Base-by-base conservation (phyloP, 495 filamentous ascomycete genomes). In the Neurospora sp. region DNA sequence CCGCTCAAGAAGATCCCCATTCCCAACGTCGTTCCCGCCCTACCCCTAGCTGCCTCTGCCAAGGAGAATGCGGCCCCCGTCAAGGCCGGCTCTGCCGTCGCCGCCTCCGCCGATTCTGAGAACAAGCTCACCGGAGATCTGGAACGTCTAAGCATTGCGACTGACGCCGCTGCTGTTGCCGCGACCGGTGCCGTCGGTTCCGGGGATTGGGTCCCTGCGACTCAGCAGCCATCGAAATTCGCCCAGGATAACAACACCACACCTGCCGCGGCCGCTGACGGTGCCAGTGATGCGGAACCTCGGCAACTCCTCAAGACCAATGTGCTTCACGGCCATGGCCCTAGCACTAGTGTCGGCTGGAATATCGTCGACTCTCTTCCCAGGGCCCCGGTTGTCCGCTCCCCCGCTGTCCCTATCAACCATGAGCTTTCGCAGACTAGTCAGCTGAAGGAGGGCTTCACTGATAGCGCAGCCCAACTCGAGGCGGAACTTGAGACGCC, bases 401-500 rank as follows among this genome's bases (percentile, higher is more conserved):
- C 74, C 18, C 74, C 73, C 10, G 68, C 77, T 10, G 76, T 74
- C 10, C 74, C 76, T 20, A 70, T 76, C 48, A 48, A 20, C 35
- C 73, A 74, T n/a, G 38, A 70, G 18, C 73, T 77, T 41, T 77
- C 77, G 20, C 77, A 79, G 77, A 74, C 74, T 79, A 77, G 76
- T 61, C 73, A 72, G 71, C 74, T 74, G 74, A 76, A 76, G 72
- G 77, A 77, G 68, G 70, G 44, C 12, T 38, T 74, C n/a, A 72
- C 69, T 9, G n/a, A 48, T 18, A 27, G 20, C 31, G 39, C 27
- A 31, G 68, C 73, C 31, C 70, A 74, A 53, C 61, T 73, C 2
- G 69, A 69, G 44, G 27, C 59, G 5, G 74, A 73, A 69, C 69
- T 42, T 22, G 75, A 77, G 46, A 80, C 76, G 9, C 77, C 78